These are phyloP conservation scores for Yamadazyma buinensis DNA, from an alignment of 1,139 yeast genomes.

Conservation along the genomic window DNA sequence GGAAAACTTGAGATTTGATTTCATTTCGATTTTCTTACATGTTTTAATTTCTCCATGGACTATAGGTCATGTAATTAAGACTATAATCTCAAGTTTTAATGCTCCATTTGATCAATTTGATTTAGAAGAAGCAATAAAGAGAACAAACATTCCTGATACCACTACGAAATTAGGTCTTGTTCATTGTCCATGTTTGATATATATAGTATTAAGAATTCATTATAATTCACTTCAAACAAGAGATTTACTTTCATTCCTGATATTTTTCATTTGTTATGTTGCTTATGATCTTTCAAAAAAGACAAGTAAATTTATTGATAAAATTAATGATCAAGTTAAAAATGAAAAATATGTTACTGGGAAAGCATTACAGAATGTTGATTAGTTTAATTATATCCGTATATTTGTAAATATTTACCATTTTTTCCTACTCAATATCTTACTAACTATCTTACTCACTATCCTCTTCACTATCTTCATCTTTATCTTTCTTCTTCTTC, in stretches of 20 bases:
- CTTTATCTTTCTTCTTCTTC: not conserved
- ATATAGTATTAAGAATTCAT: slow-evolving; percentile 5
- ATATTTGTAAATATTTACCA: no score
- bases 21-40: slow-evolving; percentile 13
- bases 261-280: slow-evolving; percentile 14
- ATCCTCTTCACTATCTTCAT: no score
- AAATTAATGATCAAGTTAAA: slow-evolving; percentile 46
- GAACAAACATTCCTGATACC: no score
- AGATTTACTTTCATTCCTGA: slow-evolving; percentile 7
- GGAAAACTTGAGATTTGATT: slow-evolving; percentile 6
- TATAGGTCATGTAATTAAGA: no score
- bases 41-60: slow-evolving; percentile 23
- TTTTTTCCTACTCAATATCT: no score
- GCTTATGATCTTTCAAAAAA: slow-evolving; percentile 6
- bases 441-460: no score
- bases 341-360: slow-evolving; percentile 62
- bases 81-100: no score
- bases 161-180: slow-evolving; percentile 7
- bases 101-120: no score
- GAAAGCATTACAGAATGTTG: slow-evolving; percentile 56
- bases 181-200: slow-evolving; percentile 14
- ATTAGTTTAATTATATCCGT: no score
- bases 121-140: no score
- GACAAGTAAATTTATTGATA: slow-evolving; percentile 4
- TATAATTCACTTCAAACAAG: slow-evolving; percentile 1